These are phyloP conservation scores for Cryptosporidium sp. DNA, from an alignment of 169 alveolate genomes.

Conservation along the genomic window DNA sequence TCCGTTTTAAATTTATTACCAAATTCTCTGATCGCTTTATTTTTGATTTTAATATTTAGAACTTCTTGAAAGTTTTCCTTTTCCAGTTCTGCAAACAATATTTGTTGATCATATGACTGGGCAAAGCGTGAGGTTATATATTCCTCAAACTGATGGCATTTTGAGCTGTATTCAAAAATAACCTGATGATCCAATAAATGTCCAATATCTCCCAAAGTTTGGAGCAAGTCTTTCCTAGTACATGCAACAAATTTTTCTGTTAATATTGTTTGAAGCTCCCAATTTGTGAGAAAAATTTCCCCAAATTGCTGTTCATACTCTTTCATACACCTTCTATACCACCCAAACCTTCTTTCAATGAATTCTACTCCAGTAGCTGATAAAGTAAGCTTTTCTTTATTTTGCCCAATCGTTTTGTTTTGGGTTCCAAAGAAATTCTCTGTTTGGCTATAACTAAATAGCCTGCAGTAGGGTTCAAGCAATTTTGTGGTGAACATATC, in stretches of 20 bases:
- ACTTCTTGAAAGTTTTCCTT: constrained; percentile 1
- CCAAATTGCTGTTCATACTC: constrained; percentile 75
- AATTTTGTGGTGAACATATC: constrained; percentile 29
- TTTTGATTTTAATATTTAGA: neutral
- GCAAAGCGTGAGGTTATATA: constrained; percentile 40
- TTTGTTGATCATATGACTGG: constrained; percentile 36
- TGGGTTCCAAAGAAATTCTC: constrained; percentile 25
- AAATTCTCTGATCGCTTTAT: neutral
- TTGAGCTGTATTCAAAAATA: constrained; percentile 32
- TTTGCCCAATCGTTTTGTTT: neutral
- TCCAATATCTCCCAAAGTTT: constrained; percentile 59
- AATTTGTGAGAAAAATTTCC: constrained; percentile 39
- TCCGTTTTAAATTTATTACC: neutral
- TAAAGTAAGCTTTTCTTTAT: neutral
- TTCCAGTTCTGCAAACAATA: constrained; percentile 31
- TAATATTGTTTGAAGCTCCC: constrained; percentile 19
- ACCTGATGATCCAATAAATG: neutral
- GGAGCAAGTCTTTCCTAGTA: constrained; percentile 32
- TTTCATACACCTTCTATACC: constrained; percentile 64
- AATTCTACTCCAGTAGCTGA: constrained; percentile 27
- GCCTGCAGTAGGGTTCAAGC: constrained; percentile 33
- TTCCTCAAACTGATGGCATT: constrained; percentile 56
- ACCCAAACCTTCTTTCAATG: constrained; percentile 62
- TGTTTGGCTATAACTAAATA: constrained; percentile 17
- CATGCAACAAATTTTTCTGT: constrained; percentile 42